A percentile compares a stretch with the other conserved stretches of the same genome.
Evolutionary conservation across 1,139 yeast genomes (phyloP).

Genomic region (Taphrina sp.): DNA sequence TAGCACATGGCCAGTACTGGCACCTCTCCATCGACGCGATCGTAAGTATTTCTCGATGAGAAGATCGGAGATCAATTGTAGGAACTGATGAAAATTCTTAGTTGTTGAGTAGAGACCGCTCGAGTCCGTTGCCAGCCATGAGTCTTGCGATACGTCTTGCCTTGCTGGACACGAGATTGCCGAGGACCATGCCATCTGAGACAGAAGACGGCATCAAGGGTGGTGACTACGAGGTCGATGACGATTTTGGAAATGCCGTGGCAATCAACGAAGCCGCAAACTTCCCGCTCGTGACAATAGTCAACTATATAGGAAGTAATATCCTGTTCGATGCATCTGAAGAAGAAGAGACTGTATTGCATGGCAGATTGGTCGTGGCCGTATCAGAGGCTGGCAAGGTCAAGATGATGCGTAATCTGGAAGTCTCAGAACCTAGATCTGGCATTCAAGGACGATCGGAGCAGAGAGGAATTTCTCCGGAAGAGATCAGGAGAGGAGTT

Average conservation of each 20-base stretch:
- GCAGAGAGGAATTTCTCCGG: constrained; percentile 8
- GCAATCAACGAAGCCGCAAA: constrained; percentile 13
- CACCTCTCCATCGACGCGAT: constrained; percentile 19
- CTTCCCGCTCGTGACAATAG: constrained; percentile 9
- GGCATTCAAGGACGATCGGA: constrained; percentile 23
- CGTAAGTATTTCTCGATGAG: neutral
- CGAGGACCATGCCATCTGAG: constrained; percentile 6
- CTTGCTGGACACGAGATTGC: constrained; percentile 29
- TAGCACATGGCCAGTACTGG: constrained; percentile 19
- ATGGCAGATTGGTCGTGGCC: constrained; percentile 14
- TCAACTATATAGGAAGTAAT: constrained; percentile 17
- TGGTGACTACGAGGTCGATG: constrained; percentile 27
- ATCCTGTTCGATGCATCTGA: constrained; percentile 18
- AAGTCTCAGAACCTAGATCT: constrained; percentile 9
- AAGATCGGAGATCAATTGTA: neutral
- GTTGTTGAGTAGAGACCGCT: constrained; percentile 19
- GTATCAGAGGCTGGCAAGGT: constrained; percentile 19
- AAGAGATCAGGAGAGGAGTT: constrained; percentile 10
- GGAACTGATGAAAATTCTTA: neutral
- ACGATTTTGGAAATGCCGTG: constrained; percentile 22
- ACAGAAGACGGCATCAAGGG: constrained; percentile 1
- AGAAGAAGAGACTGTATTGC: constrained; percentile 20
- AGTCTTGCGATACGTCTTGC: constrained; percentile 26
- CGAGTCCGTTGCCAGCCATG: constrained; percentile 25
- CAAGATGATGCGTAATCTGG: constrained; percentile 3